Evolutionary conservation across 176 grass and related monocot species (phyloP), one percentile per base, ranked within the genome.

Genomic region (Carex scoparia): DNA sequence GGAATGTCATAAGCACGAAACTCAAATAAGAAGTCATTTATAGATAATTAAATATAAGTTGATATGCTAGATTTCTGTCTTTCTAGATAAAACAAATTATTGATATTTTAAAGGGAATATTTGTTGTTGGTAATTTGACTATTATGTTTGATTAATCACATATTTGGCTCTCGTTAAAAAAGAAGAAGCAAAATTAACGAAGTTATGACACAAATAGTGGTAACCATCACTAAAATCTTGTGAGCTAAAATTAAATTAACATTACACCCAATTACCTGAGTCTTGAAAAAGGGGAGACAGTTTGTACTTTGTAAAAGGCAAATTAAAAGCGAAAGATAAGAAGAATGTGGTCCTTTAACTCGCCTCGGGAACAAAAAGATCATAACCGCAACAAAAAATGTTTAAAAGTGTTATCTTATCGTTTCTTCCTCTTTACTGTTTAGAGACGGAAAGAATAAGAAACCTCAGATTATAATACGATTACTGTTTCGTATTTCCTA

Each of bases 391-490:
- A 55, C 42, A 51, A 28, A 77, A 44, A 55, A 32, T 28, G 73
- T 32, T 11, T 33, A 51, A 81, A 64, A 61, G 55, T 60, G 16
- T 64, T 44, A 5, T 80, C 56, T 27, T 81, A 38, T 81, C 10
- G 58, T 46, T 38, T 63, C 16, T 59, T 61, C 14, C 3, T 57
- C 56, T 81, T 81, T 81, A 64, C 79, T 51, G 32, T 13, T 81
- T 23, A 16, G 16, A 81, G 32, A 81, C 6, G 79, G 16, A 81
- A 81, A 64, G 79, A 81, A 81, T 81, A 81, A 81, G 14, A 51
- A 66, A 32, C 27, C 27, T 32, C 27, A 55, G 4, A 78, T 78
- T 55, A 78, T 1, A 33, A 78, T 16, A 77, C 42, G 16, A 16
- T 23, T 23, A 23, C 23, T 23, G 23, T 23, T 23, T 23, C 23